Conservation (phyloP, 1,284 basidiomycete genomes). For the Sporisorium exsertum region DNA sequence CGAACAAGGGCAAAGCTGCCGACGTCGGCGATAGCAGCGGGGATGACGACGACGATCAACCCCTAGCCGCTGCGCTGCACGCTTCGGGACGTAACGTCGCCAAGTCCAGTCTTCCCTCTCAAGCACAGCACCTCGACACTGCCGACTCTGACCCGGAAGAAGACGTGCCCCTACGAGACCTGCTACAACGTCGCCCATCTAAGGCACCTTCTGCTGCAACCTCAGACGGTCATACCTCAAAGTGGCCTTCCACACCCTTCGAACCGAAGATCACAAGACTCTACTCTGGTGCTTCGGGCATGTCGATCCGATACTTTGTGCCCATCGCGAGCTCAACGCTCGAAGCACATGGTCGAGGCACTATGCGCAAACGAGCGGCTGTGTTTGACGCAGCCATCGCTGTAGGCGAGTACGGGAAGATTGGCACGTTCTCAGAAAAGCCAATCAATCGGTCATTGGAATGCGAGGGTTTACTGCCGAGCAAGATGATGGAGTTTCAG, state of each 20-base stretch:
- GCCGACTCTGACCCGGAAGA: slow-evolving; percentile 37
- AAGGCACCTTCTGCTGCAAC: not conserved
- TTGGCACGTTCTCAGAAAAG: slow-evolving; percentile 18
- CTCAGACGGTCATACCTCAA: not conserved
- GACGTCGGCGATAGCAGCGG: not conserved
- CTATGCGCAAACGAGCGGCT: slow-evolving; percentile 16
- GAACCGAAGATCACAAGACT: slow-evolving; percentile 5
- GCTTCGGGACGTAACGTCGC: not conserved
- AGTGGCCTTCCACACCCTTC: slow-evolving; percentile 19
- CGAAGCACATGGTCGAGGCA: not conserved
- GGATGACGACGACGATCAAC: slow-evolving; percentile 21
- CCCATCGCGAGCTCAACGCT: slow-evolving; percentile 15
- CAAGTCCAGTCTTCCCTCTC: not conserved
- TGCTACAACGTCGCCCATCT: slow-evolving; percentile 23
- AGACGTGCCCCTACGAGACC: slow-evolving; percentile 34
- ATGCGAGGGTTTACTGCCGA: slow-evolving; percentile 1
- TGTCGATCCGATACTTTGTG: slow-evolving; percentile 27
- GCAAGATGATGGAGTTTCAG: slow-evolving; percentile 18
- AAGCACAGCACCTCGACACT: slow-evolving; percentile 2
- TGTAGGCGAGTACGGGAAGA: slow-evolving; percentile 26
- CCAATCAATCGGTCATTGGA: not conserved
- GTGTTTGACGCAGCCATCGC: slow-evolving; percentile 31
- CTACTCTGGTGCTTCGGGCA: slow-evolving; percentile 8
- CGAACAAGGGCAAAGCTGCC: not conserved
- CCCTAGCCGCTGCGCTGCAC: slow-evolving; percentile 4